Conservation (phyloP, 2,329 filamentous ascomycete species). For the Aspergillus costaricaensis region DNA sequence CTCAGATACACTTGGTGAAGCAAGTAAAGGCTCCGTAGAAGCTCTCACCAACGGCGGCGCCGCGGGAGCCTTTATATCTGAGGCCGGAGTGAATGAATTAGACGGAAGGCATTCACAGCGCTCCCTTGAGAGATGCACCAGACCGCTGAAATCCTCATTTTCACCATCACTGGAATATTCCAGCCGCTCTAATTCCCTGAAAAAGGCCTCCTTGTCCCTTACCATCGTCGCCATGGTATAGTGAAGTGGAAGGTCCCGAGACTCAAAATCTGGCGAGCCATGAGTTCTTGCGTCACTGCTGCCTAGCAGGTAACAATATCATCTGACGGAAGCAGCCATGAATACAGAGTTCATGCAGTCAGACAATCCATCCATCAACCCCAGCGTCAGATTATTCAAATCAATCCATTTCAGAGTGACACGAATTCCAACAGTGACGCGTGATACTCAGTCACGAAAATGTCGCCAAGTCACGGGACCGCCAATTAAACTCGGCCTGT, state of each 20-base stretch:
- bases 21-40: not conserved
- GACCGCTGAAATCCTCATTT: conserved; percentile 21
- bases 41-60: not conserved
- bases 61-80: not conserved
- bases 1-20: not conserved
- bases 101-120: not conserved
- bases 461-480: conserved; percentile 38
- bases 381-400: not conserved
- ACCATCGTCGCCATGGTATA: conserved; percentile 22
- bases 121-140: conserved; percentile 16
- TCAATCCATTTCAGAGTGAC: not conserved
- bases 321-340: not conserved
- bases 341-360: not conserved
- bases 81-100: not conserved
- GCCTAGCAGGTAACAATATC: conserved; percentile 11
- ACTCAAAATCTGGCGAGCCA: conserved; percentile 18
- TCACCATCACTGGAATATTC: conserved; percentile 30
- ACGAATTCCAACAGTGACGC: not conserved
- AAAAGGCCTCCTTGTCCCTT: conserved; percentile 38
- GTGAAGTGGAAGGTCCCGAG: conserved; percentile 18
- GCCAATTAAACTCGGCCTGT: conserved; percentile 23
- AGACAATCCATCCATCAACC: not conserved
- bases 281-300: conserved; percentile 14
- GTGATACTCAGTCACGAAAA: conserved; percentile 30
- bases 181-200: conserved; percentile 37